These are phyloP conservation scores for Blastocladiella emersonii DNA, from an alignment of 371 early-diverging fungal species.

Conservation along the genomic window DNA sequence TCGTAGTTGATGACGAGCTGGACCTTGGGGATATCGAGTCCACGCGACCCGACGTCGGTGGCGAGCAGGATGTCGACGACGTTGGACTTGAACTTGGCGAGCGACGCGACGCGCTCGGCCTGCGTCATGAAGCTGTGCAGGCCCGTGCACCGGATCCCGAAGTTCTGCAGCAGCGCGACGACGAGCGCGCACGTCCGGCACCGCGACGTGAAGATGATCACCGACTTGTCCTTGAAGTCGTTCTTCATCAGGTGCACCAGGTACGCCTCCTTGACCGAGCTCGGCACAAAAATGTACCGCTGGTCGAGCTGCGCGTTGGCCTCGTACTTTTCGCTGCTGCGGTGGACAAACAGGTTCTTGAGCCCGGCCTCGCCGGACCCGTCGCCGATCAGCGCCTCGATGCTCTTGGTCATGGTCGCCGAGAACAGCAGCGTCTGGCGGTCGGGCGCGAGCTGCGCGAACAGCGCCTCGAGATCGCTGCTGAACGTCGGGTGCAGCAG, in stretches of 20 bases:
- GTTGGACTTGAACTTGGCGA: slow-evolving; percentile 83
- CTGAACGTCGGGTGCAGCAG: slow-evolving; percentile 72
- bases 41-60: slow-evolving; percentile 93
- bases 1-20: slow-evolving; percentile 93
- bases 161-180: slow-evolving; percentile 64
- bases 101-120: slow-evolving; percentile 69
- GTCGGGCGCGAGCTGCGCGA: slow-evolving; percentile 57
- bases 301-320: slow-evolving; percentile 84
- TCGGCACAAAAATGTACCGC: slow-evolving; percentile 82
- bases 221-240: slow-evolving; percentile 54
- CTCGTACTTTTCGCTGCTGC: slow-evolving; percentile 53
- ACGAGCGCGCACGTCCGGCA: slow-evolving; percentile 69
- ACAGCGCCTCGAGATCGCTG: slow-evolving; percentile 63
- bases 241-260: slow-evolving; percentile 61
- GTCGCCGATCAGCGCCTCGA: slow-evolving; percentile 37
- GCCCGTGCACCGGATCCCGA: slow-evolving; percentile 76
- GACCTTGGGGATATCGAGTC: slow-evolving; percentile 96
- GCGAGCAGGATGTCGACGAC: slow-evolving; percentile 76
- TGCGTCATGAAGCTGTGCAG: slow-evolving; percentile 92
- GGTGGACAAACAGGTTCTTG: slow-evolving; percentile 62
- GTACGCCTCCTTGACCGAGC: slow-evolving; percentile 80
- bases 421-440: slow-evolving; percentile 88
- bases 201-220: slow-evolving; percentile 80
- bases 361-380: slow-evolving; percentile 12
- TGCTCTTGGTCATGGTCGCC: slow-evolving; percentile 88